Conservation (phyloP, 805 yeast genomes). For the Candida sithepensis region DNA sequence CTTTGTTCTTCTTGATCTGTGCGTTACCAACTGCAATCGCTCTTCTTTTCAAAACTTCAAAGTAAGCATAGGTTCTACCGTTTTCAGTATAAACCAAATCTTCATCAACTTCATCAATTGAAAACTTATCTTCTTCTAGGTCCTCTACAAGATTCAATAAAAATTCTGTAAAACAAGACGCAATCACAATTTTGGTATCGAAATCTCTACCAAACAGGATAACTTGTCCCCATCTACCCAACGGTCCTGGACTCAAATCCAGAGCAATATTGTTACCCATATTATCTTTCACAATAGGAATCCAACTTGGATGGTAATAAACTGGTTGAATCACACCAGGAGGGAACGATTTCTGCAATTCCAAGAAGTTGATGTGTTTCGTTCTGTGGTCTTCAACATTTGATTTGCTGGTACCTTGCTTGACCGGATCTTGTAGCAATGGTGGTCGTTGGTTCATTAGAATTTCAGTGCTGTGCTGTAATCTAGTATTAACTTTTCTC, state of each 20-base stretch:
- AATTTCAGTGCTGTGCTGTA: conserved; percentile 14
- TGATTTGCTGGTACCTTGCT: not conserved
- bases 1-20: conserved; percentile 12
- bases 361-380: conserved; percentile 33
- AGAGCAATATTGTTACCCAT: conserved; percentile 91
- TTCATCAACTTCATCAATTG: conserved; percentile 59
- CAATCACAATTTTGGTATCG: conserved; percentile 83
- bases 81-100: conserved; percentile 41
- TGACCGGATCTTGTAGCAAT: not conserved
- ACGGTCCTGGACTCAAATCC: conserved; percentile 78
- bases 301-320: conserved; percentile 90
- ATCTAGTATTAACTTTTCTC: conserved; percentile 61
- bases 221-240: conserved; percentile 85
- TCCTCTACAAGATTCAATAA: conserved; percentile 80
- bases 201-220: conserved; percentile 92
- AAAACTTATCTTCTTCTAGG: conserved; percentile 78
- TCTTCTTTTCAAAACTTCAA: conserved; percentile 66
- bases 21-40: conserved; percentile 38
- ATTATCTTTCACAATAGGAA: conserved; percentile 83
- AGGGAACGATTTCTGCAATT: conserved; percentile 69
- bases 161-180: conserved; percentile 88
- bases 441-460: conserved; percentile 11
- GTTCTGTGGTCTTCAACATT: conserved; percentile 9
- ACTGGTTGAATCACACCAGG: conserved; percentile 66
- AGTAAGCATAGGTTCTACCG: conserved; percentile 51